phyloP scores from a whole-genome alignment of 176 grass and related monocot genomes.

The Triticum aestivum region IWGSC_CS_RefSeq_v2.1 NC_057805.1:416725657-416726156 shows the following conservation, averaged over 20 bases:
- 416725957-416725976: slow-evolving; percentile 25
- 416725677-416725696: not conserved
- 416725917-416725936: not conserved
- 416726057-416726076: not conserved
- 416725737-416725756: not conserved
- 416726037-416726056: slow-evolving; percentile 5
- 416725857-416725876: not conserved
- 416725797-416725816: not conserved
- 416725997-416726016: not conserved
- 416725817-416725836: not conserved
- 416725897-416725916: not conserved
- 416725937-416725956: slow-evolving; percentile 34
- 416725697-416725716: not conserved
- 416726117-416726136: not conserved
- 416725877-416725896: not conserved
- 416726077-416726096: not conserved
- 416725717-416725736: not conserved
- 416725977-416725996: not conserved
- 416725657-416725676: not conserved
- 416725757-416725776: not conserved
- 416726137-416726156: not conserved
- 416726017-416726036: not conserved
- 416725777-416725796: not conserved
- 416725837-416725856: not conserved
- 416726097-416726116: not conserved